Percentiles rank a stretch among this genome's conserved stretches.
Evolutionary conservation across 805 yeast species (phyloP).

Genomic region (Gaillardinia entomophila): DNA sequence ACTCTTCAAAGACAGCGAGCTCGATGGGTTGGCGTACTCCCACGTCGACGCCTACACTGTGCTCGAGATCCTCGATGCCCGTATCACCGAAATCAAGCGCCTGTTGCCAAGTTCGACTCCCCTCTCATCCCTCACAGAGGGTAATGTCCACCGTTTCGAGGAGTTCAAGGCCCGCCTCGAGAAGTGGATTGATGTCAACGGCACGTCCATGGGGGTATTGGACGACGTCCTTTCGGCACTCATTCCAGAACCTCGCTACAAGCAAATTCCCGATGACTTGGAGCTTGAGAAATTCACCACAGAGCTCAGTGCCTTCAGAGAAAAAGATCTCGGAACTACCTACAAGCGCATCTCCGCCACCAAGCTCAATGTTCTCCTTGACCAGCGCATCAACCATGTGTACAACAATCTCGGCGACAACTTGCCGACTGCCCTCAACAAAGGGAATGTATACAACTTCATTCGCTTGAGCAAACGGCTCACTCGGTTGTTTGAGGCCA

Average conservation of each 20-base stretch:
- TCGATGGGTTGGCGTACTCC: not conserved
- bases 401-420: not conserved
- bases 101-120: not conserved
- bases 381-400: not conserved
- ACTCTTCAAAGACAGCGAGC: not conserved
- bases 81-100: not conserved
- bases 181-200: not conserved
- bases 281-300: not conserved
- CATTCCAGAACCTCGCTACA: not conserved
- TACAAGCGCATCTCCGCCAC: not conserved
- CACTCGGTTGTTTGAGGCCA: not conserved
- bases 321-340: not conserved
- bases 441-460: constrained; percentile 1
- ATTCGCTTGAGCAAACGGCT: constrained; percentile 3
- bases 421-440: not conserved
- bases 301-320: not conserved
- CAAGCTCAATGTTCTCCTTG: not conserved
- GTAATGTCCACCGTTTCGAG: not conserved
- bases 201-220: not conserved
- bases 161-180: not conserved
- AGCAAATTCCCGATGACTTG: not conserved
- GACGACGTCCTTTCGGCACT: not conserved
- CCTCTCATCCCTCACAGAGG: not conserved
- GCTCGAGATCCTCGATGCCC: not conserved
- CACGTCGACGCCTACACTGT: not conserved